A percentile compares a stretch with the other conserved stretches of the same genome.
Conservation (phyloP, 768 basidiomycete genomes). For the Naganishia onofrii region DNA sequence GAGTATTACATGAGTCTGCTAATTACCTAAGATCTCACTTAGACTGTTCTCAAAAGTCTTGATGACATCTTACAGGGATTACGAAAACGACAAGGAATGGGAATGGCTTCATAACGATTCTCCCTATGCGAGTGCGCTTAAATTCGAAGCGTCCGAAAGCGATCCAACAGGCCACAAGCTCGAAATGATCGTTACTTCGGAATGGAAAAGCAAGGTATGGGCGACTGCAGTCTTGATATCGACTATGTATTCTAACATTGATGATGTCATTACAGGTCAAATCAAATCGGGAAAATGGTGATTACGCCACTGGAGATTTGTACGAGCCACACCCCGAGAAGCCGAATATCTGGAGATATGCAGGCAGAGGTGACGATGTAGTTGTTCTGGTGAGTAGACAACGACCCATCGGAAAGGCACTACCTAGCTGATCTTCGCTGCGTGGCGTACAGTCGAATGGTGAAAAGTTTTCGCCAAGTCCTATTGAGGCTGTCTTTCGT, state of each 20-base stretch:
- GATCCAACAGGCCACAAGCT: slow-evolving; percentile 44
- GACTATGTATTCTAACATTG: not conserved
- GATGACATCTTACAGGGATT: slow-evolving; percentile 57
- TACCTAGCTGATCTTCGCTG: not conserved
- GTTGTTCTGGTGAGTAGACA: slow-evolving; percentile 49
- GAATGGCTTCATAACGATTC: slow-evolving; percentile 56
- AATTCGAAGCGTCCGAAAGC: slow-evolving; percentile 46
- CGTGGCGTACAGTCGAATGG: slow-evolving; percentile 52
- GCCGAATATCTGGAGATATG: slow-evolving; percentile 55
- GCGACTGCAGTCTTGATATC: not conserved
- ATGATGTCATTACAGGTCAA: slow-evolving; percentile 42
- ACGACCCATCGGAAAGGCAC: not conserved
- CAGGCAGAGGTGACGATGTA: slow-evolving; percentile 61
- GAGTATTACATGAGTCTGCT: slow-evolving; percentile 22
- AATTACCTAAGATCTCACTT: not conserved
- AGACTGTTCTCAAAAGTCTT: slow-evolving; percentile 35
- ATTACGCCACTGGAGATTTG: slow-evolving; percentile 61
- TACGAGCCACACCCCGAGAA: slow-evolving; percentile 57
- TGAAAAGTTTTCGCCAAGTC: slow-evolving; percentile 61
- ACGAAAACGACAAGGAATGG: slow-evolving; percentile 59
- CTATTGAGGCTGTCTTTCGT: slow-evolving; percentile 58
- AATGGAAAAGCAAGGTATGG: slow-evolving; percentile 57
- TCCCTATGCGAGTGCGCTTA: slow-evolving; percentile 40
- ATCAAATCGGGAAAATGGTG: slow-evolving; percentile 58
- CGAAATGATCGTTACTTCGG: slow-evolving; percentile 58